Base-by-base conservation (phyloP, 352 stramenopile genomes). In the Pythium biforme region DNA sequence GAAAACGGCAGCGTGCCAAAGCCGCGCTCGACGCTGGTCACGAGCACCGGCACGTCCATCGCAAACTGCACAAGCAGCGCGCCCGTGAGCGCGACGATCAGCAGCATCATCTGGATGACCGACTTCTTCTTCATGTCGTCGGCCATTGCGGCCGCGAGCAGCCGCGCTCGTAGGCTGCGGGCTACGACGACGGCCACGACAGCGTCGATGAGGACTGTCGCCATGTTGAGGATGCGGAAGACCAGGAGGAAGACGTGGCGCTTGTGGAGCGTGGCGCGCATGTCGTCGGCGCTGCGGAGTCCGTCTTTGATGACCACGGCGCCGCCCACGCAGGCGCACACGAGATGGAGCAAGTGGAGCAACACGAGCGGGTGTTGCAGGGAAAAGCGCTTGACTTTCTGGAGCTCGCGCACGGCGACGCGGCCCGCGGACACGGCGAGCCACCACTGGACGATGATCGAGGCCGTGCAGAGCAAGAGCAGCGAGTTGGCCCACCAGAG, bases 121-220 rank as follows among this genome's bases (percentile, higher is more conserved):
- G 79, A 88, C 63, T 90, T 90, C 20, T 70, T 67, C 70, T 88
- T 90, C 79, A 90, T 89, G 33, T 90, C 74, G 45, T 90, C 81
- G 0, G 79, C 69, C 79, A 90, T 88, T 7, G 81, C 81, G 22
- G 79, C 81, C 20, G 77, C 72, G 12, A 88, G 62, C 46, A 90
- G 59, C 34, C 81, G 52, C 31, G 74, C 53, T 41, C 74, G 69
- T 23, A 90, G 55, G 37, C 82, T 78, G 12, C 73, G 26, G 4
- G 79, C 72, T 6, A 90, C 74, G 29, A 74, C 71, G 15, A 72
- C 73, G 4, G 77, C 79, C 22, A 76, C 68, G 4, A 81, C 51
- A 0, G 53, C 69, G 59, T 90, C 81, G 43, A 85, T 72, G 1
- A 72, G 39, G 8, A 87, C 62, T 0, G 74, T 87, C 0, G 73